phyloP scores from a whole-genome alignment of 2,329 filamentous ascomycete species.

The Decorospora gaudefroyi region DNA sequence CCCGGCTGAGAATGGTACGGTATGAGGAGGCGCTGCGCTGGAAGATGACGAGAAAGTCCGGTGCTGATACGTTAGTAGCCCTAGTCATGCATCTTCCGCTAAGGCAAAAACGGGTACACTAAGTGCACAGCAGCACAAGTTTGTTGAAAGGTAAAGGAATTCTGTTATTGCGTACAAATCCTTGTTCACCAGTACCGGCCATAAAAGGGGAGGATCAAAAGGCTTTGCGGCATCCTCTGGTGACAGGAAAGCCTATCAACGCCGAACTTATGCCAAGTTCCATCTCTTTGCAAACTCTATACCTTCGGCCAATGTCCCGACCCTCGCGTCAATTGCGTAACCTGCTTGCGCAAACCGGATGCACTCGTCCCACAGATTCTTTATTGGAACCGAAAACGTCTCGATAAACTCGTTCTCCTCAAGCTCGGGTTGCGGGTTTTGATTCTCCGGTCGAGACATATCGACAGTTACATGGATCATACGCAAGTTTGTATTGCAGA shows the following conservation, averaged over 20 bases:
- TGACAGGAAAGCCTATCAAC: background rate
- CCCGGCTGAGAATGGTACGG: too few relatives aligned
- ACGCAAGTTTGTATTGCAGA: conserved; percentile 53
- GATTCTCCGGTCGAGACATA: conserved; percentile 69
- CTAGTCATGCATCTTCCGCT: too few relatives aligned
- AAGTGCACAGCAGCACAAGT: too few relatives aligned
- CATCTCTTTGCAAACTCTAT: conserved; percentile 69
- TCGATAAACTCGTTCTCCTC: conserved; percentile 85
- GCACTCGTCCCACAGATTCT: conserved; percentile 67
- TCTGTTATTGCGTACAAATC: too few relatives aligned
- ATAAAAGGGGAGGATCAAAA: too few relatives aligned
- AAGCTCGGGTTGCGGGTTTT: conserved; percentile 67
- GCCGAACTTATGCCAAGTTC: conserved; percentile 31
- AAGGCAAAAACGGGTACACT: too few relatives aligned
- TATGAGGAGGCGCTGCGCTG: too few relatives aligned
- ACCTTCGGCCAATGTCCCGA: conserved; percentile 77
- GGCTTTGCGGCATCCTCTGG: background rate
- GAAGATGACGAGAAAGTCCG: too few relatives aligned
- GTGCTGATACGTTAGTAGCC: too few relatives aligned
- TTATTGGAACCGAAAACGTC: conserved; percentile 70
- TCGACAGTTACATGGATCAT: conserved; percentile 77
- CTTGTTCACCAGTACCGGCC: too few relatives aligned
- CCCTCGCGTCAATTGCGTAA: conserved; percentile 77
- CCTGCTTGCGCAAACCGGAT: conserved; percentile 70
- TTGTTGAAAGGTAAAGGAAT: too few relatives aligned